Percentiles rank a stretch among this genome's conserved stretches.
Conservation (phyloP, 306 rosid species). For the Nissolia schottii region DNA sequence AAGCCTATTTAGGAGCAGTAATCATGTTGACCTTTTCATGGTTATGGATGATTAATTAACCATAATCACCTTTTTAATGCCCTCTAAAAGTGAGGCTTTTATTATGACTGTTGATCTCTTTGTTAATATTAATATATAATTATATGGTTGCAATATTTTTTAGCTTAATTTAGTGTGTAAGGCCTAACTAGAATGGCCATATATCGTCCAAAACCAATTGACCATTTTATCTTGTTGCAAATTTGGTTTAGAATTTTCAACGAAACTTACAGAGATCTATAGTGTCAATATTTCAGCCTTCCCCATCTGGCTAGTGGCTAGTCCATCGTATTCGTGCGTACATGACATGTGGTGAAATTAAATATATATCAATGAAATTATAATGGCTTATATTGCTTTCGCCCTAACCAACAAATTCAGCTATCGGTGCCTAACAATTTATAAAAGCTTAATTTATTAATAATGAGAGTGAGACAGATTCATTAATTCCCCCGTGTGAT, state of each 20-base stretch:
- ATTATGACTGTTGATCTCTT: conserved; percentile 15
- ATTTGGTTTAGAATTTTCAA: conserved; percentile 37
- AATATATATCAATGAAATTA: conserved; percentile 22
- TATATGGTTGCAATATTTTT: conserved; percentile 5
- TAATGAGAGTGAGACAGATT: conserved; percentile 23
- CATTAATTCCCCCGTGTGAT: conserved; percentile 19
- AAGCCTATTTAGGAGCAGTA: background rate
- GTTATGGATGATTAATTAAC: background rate
- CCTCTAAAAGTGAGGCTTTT: conserved; percentile 21
- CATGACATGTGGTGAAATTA: conserved; percentile 28
- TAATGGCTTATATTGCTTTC: conserved; percentile 27
- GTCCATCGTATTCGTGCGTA: conserved; percentile 32
- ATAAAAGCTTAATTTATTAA: background rate
- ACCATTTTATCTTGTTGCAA: conserved; percentile 21
- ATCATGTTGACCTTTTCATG: conserved; percentile 19
- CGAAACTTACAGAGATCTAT: conserved; percentile 41
- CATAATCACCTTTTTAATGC: conserved; percentile 9
- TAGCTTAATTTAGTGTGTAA: background rate
- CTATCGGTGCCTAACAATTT: conserved; percentile 20
- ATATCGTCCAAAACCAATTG: conserved; percentile 10
- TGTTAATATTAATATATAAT: conserved; percentile 8
- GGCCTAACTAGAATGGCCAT: conserved; percentile 12
- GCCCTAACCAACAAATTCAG: conserved; percentile 33
- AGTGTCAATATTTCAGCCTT: conserved; percentile 30
- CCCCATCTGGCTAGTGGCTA: conserved; percentile 29